Base-by-base conservation (phyloP, 2,329 filamentous ascomycete species). In the Coniella lustricola region DNA sequence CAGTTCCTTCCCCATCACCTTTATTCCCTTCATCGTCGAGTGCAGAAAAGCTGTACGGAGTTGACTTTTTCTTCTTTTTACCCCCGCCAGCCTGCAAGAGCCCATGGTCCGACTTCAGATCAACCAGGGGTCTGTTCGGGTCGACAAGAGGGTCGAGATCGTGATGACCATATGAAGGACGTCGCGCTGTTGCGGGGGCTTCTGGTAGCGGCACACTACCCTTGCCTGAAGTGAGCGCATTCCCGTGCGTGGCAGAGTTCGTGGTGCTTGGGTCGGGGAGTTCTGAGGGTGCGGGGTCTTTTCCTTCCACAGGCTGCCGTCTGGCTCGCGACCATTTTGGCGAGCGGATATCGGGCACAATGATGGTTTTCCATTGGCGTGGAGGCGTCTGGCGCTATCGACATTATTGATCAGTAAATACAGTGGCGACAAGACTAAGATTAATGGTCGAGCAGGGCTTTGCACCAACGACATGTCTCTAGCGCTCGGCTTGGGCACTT, bases 51-150 rank as follows among this genome's bases (percentile, higher is more conserved):
- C 69, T 70, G 47, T 55, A 60, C 36, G 66, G 60, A 0, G 69
- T 65, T 25, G 68, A 62, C 53, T 73, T 72, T 29, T 66, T 70
- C 54, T 72, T 72, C 64, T 84, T 84, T 62, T 75, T 81, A 62
- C 76, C 78, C 55, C 76, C 74, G 2, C 67, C 73, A 33, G 71
- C 73, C 59, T 83, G 74, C 44, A 71, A 69, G 65, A 72, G 79
- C 42, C 71, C 75, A 36, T 77, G 69, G 45, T 73, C 65, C 21
- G 72, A 77, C 18, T 69, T 68, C 50, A 85, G 78, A 59, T 87
- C 81, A 44, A 87, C 66, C 17, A 67, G 59, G 34, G 66, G 61
- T 56, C 67, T 64, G 33, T 61, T 66, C n/a, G 73, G 74, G 54
- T 78, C 73, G 35, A 55, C 54, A 31, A 80, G 64, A 5, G 78